Conservation (phyloP, 1,284 basidiomycete species). For the Irpex sp. region DNA sequence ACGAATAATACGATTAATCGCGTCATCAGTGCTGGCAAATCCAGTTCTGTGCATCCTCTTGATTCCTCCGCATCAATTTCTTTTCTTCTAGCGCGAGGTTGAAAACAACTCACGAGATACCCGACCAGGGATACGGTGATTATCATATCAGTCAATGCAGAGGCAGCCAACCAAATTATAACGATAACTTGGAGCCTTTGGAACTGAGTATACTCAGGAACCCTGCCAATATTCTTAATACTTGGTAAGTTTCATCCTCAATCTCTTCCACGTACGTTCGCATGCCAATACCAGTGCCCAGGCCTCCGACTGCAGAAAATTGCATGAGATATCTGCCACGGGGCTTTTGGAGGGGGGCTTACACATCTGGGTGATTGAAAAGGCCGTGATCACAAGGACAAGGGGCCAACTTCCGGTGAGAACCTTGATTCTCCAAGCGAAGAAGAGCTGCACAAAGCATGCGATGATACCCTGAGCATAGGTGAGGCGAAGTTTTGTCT, state of each 20-base stretch:
- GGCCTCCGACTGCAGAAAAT: slow-evolving; percentile 23
- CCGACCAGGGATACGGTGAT: slow-evolving; percentile 27
- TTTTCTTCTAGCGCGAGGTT: background rate
- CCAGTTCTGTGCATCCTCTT: slow-evolving; percentile 37
- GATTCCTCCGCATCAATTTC: background rate
- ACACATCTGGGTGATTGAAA: slow-evolving; percentile 27
- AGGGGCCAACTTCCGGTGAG: slow-evolving; percentile 28
- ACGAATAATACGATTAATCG: slow-evolving; percentile 37
- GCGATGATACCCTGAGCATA: slow-evolving; percentile 33
- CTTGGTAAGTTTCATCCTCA: background rate
- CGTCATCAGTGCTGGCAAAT: slow-evolving; percentile 29
- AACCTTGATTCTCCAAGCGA: slow-evolving; percentile 38
- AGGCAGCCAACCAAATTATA: slow-evolving; percentile 31
- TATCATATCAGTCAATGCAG: slow-evolving; percentile 26
- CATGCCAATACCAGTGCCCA: slow-evolving; percentile 31
- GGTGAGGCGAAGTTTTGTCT: background rate
- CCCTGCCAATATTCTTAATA: slow-evolving; percentile 1
- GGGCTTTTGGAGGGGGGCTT: slow-evolving; percentile 10
- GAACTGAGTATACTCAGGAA: slow-evolving; percentile 29
- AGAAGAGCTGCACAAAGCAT: slow-evolving; percentile 37
- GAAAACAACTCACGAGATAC: slow-evolving; percentile 22
- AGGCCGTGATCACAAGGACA: slow-evolving; percentile 21
- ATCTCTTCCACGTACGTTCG: slow-evolving; percentile 16
- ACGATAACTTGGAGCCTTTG: slow-evolving; percentile 32
- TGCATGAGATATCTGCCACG: background rate